Evolutionary conservation across 2,329 filamentous ascomycete species (phyloP), one percentile per base, ranked within the genome.

Genomic region (Stagonosporopsis rhizophila): DNA sequence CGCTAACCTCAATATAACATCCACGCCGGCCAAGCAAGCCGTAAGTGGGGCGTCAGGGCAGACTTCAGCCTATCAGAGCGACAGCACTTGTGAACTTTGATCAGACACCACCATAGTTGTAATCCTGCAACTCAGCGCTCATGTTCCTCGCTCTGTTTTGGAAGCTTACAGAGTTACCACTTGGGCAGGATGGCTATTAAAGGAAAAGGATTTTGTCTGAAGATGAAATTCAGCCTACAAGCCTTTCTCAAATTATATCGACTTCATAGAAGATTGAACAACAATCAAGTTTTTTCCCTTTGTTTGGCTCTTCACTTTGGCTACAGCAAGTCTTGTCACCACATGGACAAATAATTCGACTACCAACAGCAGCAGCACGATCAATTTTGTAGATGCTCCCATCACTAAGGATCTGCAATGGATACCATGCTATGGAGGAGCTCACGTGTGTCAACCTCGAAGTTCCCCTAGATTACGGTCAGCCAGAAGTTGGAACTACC

Each of bases 391-490:
- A 37, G 30, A 35, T 14, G n/a, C 35, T 37, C 9, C 30, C 11
- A 11, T 14, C 9, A 45, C 44, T 3, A 23, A 32, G 14, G 11
- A 45, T 17, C n/a, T 35, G 5, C 44, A 19, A 9, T 61, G 59
- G 59, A 49, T 28, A 14, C 42, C 56, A 14, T 61, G 59, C 23
- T 59, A 22, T 15, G 58, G 53, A 17, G 44, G 30, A 52, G 22
- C 42, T 58, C 39, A 60, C 47, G 2, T 68, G 65, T 44, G 11
- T 27, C 20, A 45, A 17, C 14, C 58, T 67, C 2, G 42, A 62
- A 34, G 65, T 68, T 3, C 64, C 65, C n/a, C 53, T 63, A 3
- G 65, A 68, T 35, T 68, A 68, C 47, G 40, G 39, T 4, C 27
- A 67, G 19, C 22, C 39, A 5, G 46, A 55, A 6, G 45, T 47